These are phyloP conservation scores for Sherardia arvensis DNA, from an alignment of 257 asterid species.

Conservation along the genomic window DNA sequence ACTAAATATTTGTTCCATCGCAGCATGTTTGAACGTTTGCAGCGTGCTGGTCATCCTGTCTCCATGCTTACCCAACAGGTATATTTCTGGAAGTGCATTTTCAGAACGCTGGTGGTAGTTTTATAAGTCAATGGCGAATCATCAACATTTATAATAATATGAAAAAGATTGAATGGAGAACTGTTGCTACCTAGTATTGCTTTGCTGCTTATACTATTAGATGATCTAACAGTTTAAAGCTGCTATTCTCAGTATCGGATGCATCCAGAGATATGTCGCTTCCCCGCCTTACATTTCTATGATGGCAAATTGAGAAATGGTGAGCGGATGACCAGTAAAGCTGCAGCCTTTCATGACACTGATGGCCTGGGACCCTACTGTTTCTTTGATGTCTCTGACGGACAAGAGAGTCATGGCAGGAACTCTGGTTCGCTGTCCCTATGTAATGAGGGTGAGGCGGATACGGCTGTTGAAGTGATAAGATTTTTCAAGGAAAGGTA, in stretches of 20 bases:
- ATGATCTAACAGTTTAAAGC: slow-evolving; percentile 8
- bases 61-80: slow-evolving; percentile 95
- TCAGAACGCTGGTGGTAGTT: neutral
- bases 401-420: slow-evolving; percentile 80
- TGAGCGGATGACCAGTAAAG: slow-evolving; percentile 45
- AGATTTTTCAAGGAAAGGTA: slow-evolving; percentile 64
- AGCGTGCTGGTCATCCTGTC: slow-evolving; percentile 95
- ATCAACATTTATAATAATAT: neutral
- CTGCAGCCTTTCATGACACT: slow-evolving; percentile 72
- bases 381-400: slow-evolving; percentile 80
- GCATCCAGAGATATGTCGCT: slow-evolving; percentile 93
- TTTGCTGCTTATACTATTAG: slow-evolving; percentile 11
- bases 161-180: neutral
- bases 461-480: slow-evolving; percentile 85
- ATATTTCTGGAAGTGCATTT: neutral
- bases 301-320: slow-evolving; percentile 93
- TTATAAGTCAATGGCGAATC: neutral
- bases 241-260: slow-evolving; percentile 80
- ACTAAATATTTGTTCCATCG: slow-evolving; percentile 84
- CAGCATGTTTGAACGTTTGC: slow-evolving; percentile 98
- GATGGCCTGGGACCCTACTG: slow-evolving; percentile 80
- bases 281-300: slow-evolving; percentile 88
- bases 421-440: slow-evolving; percentile 60
- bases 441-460: slow-evolving; percentile 81
- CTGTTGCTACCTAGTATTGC: neutral